Evolutionary conservation across 2,329 filamentous ascomycete genomes (phyloP).

Genomic region (Aspergillus jensenii): DNA sequence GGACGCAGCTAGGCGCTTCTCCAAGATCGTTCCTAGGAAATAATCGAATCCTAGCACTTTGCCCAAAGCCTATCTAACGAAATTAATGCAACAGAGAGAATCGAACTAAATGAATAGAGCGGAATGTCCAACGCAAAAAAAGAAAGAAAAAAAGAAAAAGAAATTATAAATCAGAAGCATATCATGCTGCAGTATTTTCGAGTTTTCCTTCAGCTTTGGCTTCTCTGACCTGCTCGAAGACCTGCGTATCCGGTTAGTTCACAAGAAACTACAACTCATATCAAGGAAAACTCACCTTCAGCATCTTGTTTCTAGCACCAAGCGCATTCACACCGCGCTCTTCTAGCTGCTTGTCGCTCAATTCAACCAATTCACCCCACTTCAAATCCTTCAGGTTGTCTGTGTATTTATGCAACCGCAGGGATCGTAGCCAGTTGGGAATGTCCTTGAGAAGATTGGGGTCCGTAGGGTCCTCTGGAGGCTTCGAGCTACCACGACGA

Average conservation of each 20-base stretch:
- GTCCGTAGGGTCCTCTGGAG: slow-evolving; percentile 95
- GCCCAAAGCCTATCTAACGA: slow-evolving; percentile 26
- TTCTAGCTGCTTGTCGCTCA: slow-evolving; percentile 91
- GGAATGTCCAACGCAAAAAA: slow-evolving; percentile 5
- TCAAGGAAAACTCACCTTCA: slow-evolving; percentile 66
- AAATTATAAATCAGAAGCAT: slow-evolving; percentile 12
- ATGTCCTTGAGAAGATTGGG: slow-evolving; percentile 88
- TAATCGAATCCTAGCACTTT: slow-evolving; percentile 29
- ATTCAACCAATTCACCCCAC: slow-evolving; percentile 87
- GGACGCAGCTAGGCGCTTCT: slow-evolving; percentile 14
- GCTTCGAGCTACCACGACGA: slow-evolving; percentile 91
- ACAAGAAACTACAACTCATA: slow-evolving; percentile 15
- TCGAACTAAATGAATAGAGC: slow-evolving; percentile 17
- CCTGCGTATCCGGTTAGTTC: slow-evolving; percentile 43
- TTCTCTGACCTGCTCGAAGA: slow-evolving; percentile 93
- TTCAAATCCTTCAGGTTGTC: slow-evolving; percentile 97
- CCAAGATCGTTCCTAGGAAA: slow-evolving; percentile 22
- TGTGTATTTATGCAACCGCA: slow-evolving; percentile 97
- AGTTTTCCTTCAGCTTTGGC: slow-evolving; percentile 74
- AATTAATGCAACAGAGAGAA: slow-evolving; percentile 32
- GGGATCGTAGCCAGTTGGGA: slow-evolving; percentile 89
- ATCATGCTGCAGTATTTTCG: slow-evolving; percentile 32
- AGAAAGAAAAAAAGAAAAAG: too few species aligned
- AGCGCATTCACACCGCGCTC: slow-evolving; percentile 92
- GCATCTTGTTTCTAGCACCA: slow-evolving; percentile 92